These are phyloP conservation scores for Colletotrichum limetticola DNA, from an alignment of 2,329 filamentous ascomycete species.

Conservation along the genomic window DNA sequence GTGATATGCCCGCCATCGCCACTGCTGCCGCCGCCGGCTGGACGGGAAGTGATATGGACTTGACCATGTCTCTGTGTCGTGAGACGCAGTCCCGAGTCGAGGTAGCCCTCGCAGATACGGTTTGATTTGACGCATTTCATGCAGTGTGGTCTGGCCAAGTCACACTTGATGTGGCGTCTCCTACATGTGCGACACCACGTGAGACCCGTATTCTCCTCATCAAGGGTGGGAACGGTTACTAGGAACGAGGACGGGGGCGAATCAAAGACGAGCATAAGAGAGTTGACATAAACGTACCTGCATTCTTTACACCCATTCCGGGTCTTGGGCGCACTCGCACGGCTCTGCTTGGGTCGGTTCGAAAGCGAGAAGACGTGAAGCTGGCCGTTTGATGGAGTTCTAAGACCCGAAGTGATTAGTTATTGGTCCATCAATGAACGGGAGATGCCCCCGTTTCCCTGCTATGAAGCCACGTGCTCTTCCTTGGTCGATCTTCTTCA, in stretches of 20 bases:
- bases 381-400: not conserved
- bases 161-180: slow-evolving; percentile 55
- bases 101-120: slow-evolving; percentile 18
- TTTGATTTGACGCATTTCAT: slow-evolving; percentile 43
- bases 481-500: not conserved
- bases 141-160: slow-evolving; percentile 53
- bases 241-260: not conserved
- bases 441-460: not conserved
- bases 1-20: not conserved
- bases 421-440: not conserved
- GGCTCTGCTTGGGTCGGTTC: slow-evolving; percentile 14
- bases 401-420: not conserved
- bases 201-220: not conserved
- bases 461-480: not conserved
- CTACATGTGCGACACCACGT: not conserved
- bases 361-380: slow-evolving; percentile 18
- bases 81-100: not conserved
- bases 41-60: not conserved
- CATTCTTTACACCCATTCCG: slow-evolving; percentile 31
- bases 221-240: not conserved
- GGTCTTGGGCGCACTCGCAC: slow-evolving; percentile 21
- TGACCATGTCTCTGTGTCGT: not conserved
- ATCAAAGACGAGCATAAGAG: not conserved
- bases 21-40: too few species aligned
- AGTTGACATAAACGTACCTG: slow-evolving; percentile 17